Conservation (phyloP, 164 flowering plant genomes). For the Stephania cephalantha region DNA sequence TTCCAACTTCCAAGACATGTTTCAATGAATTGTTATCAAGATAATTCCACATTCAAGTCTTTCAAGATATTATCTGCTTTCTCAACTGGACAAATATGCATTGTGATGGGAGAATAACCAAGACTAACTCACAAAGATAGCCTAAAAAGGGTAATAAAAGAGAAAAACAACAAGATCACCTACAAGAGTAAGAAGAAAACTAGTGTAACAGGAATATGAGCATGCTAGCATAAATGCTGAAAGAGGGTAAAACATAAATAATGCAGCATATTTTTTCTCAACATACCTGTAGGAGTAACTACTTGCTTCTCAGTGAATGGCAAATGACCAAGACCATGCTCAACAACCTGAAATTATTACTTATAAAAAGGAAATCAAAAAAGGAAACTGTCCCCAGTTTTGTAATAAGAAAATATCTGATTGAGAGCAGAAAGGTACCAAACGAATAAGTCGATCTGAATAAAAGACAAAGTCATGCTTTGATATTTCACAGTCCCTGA, state of each 20-base stretch:
- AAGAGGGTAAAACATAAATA: background rate
- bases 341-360: constrained; percentile 68
- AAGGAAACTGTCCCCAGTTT: background rate
- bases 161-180: background rate
- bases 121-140: too few species aligned
- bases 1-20: too few species aligned
- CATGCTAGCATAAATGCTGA: background rate
- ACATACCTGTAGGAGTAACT: constrained; percentile 86
- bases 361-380: background rate
- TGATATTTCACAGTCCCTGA: constrained; percentile 79
- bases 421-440: constrained; percentile 45
- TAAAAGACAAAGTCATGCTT: constrained; percentile 95
- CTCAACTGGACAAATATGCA: too few species aligned
- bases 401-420: background rate
- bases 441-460: constrained; percentile 91
- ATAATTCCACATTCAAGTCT: too few species aligned
- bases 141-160: too few species aligned
- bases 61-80: too few species aligned
- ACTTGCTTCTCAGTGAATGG: constrained; percentile 96
- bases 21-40: too few species aligned
- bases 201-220: background rate
- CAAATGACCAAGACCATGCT: constrained; percentile 99
- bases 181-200: background rate
- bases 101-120: too few species aligned
- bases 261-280: background rate